Conservation (phyloP, 441 rosid species). For the Melastoma candidum region DNA sequence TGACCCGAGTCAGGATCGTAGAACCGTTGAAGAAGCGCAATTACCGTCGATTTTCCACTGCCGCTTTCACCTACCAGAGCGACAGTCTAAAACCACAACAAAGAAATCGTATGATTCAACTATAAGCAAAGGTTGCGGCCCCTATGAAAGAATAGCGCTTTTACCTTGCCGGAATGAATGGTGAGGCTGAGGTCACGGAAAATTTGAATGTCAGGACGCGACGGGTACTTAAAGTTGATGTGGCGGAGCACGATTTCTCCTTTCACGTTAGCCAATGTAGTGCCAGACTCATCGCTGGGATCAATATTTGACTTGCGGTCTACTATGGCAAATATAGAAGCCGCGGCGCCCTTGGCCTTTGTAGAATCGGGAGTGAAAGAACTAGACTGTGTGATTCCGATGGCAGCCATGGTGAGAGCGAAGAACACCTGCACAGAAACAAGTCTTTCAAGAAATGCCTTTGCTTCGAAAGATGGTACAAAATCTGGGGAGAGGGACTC, state of each 20-base stretch:
- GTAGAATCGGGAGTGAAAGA: slow-evolving; percentile 15
- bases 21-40: slow-evolving; percentile 16
- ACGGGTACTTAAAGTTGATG: slow-evolving; percentile 16
- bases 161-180: slow-evolving; percentile 14
- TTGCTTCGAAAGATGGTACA: not conserved
- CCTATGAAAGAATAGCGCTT: not conserved
- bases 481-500: not conserved
- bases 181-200: slow-evolving; percentile 17
- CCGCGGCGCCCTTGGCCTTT: slow-evolving; percentile 17
- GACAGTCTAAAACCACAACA: slow-evolving; percentile 8
- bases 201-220: slow-evolving; percentile 15
- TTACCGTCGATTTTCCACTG: slow-evolving; percentile 16
- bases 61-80: slow-evolving; percentile 20
- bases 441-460: too few species aligned
- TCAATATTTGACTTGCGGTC: slow-evolving; percentile 14
- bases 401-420: slow-evolving; percentile 14
- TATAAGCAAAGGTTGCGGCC: not conserved
- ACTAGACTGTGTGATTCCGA: slow-evolving; percentile 18
- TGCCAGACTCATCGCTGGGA: slow-evolving; percentile 11
- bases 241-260: slow-evolving; percentile 14
- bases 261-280: slow-evolving; percentile 10
- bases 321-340: slow-evolving; percentile 12
- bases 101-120: not conserved
- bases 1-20: slow-evolving; percentile 15
- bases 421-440: slow-evolving; percentile 10